Evolutionary conservation across 805 yeast species (phyloP).

Genomic region (Debaryomyces hansenii): DNA sequence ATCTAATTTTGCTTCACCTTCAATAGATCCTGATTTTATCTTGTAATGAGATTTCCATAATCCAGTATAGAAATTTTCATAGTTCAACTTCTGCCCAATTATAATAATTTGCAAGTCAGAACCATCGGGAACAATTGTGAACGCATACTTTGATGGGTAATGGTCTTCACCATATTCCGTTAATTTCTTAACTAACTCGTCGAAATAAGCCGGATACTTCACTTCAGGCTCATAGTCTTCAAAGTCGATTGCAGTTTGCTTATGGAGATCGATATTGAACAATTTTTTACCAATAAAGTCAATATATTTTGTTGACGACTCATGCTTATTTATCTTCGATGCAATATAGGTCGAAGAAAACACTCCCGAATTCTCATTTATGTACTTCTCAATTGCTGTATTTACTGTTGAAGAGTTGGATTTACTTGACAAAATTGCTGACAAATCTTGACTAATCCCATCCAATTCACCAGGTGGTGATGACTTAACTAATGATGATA

Average conservation of each 20-base stretch:
- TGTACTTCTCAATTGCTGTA: constrained; percentile 26
- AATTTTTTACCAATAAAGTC: constrained; percentile 50
- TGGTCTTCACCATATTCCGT: constrained; percentile 59
- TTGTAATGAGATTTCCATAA: constrained; percentile 75
- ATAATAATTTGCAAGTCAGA: constrained; percentile 50
- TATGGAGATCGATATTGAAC: constrained; percentile 61
- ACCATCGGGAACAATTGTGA: constrained; percentile 39
- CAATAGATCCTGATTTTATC: constrained; percentile 36
- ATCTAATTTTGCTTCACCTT: constrained; percentile 63
- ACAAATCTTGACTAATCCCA: constrained; percentile 25
- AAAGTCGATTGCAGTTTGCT: constrained; percentile 50
- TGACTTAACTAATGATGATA: constrained; percentile 29
- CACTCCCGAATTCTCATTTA: constrained; percentile 28
- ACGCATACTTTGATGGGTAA: constrained; percentile 59
- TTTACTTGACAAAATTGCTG: constrained; percentile 20
- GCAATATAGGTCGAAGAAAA: constrained; percentile 33
- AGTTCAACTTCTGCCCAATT: constrained; percentile 70
- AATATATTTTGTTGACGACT: constrained; percentile 42
- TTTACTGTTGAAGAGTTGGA: constrained; percentile 20
- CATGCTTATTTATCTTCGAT: constrained; percentile 30
- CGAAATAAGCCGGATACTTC: constrained; percentile 27
- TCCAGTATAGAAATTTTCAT: constrained; percentile 85
- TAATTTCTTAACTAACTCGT: constrained; percentile 32
- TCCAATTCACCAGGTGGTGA: constrained; percentile 42
- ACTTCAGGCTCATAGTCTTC: constrained; percentile 37